Conservation (phyloP, 257 asterid species). For the Ligustrum vulgare region DNA sequence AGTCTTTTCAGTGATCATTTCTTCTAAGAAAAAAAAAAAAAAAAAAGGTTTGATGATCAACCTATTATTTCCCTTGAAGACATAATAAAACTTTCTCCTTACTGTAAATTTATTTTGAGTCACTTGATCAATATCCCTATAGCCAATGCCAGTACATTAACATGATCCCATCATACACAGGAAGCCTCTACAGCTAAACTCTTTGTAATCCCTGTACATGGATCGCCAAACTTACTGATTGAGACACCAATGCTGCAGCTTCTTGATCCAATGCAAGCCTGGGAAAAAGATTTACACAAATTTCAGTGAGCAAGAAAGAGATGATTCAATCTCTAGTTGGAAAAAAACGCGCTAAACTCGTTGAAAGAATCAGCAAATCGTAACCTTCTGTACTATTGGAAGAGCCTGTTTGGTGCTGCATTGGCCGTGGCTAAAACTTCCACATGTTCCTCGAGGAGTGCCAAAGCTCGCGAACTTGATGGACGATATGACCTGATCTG, state of each 20-base stretch:
- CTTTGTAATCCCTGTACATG: constrained; percentile 61
- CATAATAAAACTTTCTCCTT: not conserved
- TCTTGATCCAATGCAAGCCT: constrained; percentile 80
- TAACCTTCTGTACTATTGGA: constrained; percentile 64
- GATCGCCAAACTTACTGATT: constrained; percentile 60
- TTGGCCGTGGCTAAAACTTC: constrained; percentile 79
- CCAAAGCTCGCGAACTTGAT: constrained; percentile 87
- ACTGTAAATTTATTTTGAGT: not conserved
- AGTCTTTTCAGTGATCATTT: no score
- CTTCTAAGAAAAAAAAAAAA: no score
- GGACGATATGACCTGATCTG: constrained; percentile 65
- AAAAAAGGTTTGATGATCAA: no score
- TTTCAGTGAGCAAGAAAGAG: not conserved
- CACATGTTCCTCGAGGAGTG: constrained; percentile 80
- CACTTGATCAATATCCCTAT: not conserved
- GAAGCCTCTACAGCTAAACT: constrained; percentile 87
- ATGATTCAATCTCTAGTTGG: not conserved
- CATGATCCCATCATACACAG: constrained; percentile 43
- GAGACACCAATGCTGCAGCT: constrained; percentile 75
- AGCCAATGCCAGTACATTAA: not conserved
- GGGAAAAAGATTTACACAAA: constrained; percentile 13
- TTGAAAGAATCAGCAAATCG: not conserved
- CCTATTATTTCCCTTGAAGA: not conserved
- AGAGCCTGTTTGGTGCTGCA: constrained; percentile 68
- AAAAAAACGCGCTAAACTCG: not conserved